phyloP scores from a whole-genome alignment of 768 basidiomycete species.

The Boletus patriciae region DNA sequence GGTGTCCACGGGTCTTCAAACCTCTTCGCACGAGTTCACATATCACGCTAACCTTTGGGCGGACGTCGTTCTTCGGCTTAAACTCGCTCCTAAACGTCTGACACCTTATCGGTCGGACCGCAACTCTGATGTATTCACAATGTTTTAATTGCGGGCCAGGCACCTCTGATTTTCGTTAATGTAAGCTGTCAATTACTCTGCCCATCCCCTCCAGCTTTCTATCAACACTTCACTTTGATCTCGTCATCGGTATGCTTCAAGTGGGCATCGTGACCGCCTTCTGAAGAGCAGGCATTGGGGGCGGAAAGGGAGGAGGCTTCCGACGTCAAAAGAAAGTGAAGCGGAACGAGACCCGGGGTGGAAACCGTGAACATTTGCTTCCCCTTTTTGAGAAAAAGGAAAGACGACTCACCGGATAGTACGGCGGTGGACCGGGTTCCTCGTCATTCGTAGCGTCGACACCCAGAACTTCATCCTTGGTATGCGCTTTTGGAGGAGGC shows the following conservation, averaged over 20 bases:
- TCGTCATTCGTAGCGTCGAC: background rate
- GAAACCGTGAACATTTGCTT: background rate
- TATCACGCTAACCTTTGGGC: no score
- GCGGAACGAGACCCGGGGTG: background rate
- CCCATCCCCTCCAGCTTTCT: no score
- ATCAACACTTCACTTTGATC: background rate
- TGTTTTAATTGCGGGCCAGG: no score
- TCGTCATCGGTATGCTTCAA: background rate
- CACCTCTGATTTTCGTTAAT: background rate
- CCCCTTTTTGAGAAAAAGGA: no score
- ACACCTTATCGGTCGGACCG: no score
- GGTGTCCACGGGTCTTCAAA: no score
- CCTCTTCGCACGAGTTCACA: no score
- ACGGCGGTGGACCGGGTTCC: constrained; percentile 3
- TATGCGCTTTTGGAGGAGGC: background rate
- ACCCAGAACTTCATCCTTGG: background rate
- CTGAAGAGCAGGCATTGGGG: background rate
- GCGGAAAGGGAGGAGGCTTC: background rate
- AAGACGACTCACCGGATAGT: constrained; percentile 5
- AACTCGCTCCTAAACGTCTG: no score
- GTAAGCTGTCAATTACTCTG: background rate
- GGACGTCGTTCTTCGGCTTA: no score
- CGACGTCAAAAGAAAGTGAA: background rate
- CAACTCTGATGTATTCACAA: no score
- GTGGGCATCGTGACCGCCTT: background rate